Evolutionary conservation across 257 asterid genomes (phyloP).

Genomic region (Anisodus tanguticus): DNA sequence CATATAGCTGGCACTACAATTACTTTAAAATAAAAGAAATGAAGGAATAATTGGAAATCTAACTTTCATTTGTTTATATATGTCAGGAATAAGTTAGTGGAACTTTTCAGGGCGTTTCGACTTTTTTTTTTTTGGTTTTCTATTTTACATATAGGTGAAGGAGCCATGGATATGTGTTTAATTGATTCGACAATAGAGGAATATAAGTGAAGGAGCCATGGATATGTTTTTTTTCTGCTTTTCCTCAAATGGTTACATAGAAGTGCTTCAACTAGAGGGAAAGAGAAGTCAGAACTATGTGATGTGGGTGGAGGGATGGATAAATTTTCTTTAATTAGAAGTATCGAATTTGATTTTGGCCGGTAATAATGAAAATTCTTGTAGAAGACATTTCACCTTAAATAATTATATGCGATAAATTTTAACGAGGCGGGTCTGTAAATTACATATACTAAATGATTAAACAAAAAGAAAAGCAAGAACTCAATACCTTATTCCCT

Average conservation of each 20-base stretch:
- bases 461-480: background rate
- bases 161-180: conserved; percentile 23
- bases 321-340: background rate
- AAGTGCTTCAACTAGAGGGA: conserved; percentile 45
- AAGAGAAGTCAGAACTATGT: conserved; percentile 25
- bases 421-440: background rate
- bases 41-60: conserved; percentile 64
- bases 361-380: background rate
- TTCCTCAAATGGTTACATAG: conserved; percentile 51
- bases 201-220: conserved; percentile 36
- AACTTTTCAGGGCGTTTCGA: conserved; percentile 45
- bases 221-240: conserved; percentile 44
- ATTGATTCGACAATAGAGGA: background rate
- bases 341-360: background rate
- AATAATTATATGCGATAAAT: background rate
- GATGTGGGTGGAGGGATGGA: background rate
- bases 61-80: conserved; percentile 62
- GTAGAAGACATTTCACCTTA: background rate
- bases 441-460: background rate
- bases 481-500: background rate
- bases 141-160: conserved; percentile 26
- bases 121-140: background rate
- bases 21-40: conserved; percentile 42
- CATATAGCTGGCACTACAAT: conserved; percentile 56
- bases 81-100: conserved; percentile 81